phyloP scores from a whole-genome alignment of 1,284 basidiomycete genomes.

The Marasmius sp. region DNA sequence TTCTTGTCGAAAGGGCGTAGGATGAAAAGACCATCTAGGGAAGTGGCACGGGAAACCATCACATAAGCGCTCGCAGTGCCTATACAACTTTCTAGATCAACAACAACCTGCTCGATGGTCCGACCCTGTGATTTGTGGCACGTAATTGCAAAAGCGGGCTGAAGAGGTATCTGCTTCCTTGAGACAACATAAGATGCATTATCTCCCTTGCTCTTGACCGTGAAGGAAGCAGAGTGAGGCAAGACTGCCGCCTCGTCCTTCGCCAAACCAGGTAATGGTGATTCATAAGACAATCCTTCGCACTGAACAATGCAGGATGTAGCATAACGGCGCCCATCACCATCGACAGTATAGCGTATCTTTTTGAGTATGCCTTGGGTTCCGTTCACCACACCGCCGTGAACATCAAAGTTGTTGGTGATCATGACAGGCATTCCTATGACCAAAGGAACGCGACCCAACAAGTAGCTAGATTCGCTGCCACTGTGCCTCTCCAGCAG shows the following conservation, averaged over 20 bases:
- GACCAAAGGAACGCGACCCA: slow-evolving; percentile 15
- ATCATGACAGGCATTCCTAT: slow-evolving; percentile 22
- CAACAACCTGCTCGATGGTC: slow-evolving; percentile 21
- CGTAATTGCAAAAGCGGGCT: slow-evolving; percentile 32
- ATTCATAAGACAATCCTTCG: no score
- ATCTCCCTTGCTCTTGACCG: no score
- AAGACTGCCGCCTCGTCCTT: no score
- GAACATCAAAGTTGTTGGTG: slow-evolving; percentile 19
- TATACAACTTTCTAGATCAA: slow-evolving; percentile 24
- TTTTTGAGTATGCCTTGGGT: no score
- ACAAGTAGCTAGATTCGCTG: no score
- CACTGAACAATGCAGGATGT: no score
- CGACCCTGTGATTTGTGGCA: slow-evolving; percentile 30
- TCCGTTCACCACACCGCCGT: slow-evolving; percentile 20
- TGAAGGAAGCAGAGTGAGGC: no score
- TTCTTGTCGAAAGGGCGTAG: slow-evolving; percentile 20
- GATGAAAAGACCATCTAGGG: slow-evolving; percentile 24
- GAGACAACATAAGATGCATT: no score
- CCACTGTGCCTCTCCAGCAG: no score
- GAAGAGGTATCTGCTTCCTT: slow-evolving; percentile 27
- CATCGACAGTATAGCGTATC: no score
- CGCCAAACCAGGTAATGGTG: no score
- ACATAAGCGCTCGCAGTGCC: slow-evolving; percentile 29
- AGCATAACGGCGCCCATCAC: no score
- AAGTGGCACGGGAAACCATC: slow-evolving; percentile 27